Evolutionary conservation across 1,139 yeast genomes (phyloP).

Genomic region (Yamadazyma diddensiae): DNA sequence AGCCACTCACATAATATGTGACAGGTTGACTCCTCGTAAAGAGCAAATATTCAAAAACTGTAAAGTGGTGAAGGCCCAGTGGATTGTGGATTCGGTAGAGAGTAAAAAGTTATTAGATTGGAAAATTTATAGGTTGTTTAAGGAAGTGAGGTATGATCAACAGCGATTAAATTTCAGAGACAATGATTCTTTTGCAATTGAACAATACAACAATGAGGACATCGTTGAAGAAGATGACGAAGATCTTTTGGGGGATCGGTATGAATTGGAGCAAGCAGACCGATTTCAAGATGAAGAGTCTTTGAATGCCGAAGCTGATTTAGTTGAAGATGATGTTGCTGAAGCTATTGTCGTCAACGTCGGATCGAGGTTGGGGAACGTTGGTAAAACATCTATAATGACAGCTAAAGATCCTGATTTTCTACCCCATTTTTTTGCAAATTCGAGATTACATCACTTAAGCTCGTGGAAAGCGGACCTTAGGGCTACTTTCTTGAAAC

Average conservation of each 20-base stretch:
- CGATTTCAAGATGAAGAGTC: conserved; percentile 3
- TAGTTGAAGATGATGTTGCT: conserved; percentile 5
- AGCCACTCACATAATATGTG: conserved; percentile 85
- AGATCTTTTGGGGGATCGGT: conserved; percentile 7
- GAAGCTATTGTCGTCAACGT: too few species aligned
- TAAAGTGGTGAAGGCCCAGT: conserved; percentile 75
- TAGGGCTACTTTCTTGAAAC: conserved; percentile 53
- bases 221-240: conserved; percentile 10
- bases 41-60: conserved; percentile 59
- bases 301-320: conserved; percentile 3
- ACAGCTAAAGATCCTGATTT: conserved; percentile 82
- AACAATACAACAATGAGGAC: conserved; percentile 10
- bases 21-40: conserved; percentile 74
- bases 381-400: conserved; percentile 12
- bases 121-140: conserved; percentile 59
- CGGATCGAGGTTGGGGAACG: too few species aligned
- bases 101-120: conserved; percentile 55
- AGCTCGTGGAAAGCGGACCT: conserved; percentile 85
- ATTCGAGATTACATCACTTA: conserved; percentile 83
- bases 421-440: conserved; percentile 64
- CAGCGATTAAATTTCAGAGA: conserved; percentile 27
- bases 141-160: conserved; percentile 53
- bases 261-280: conserved; percentile 7
- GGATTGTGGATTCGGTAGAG: conserved; percentile 71
- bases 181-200: conserved; percentile 6